Base-by-base conservation (phyloP, 176 grass and related monocot species). In the Oryza brachyantha region DNA sequence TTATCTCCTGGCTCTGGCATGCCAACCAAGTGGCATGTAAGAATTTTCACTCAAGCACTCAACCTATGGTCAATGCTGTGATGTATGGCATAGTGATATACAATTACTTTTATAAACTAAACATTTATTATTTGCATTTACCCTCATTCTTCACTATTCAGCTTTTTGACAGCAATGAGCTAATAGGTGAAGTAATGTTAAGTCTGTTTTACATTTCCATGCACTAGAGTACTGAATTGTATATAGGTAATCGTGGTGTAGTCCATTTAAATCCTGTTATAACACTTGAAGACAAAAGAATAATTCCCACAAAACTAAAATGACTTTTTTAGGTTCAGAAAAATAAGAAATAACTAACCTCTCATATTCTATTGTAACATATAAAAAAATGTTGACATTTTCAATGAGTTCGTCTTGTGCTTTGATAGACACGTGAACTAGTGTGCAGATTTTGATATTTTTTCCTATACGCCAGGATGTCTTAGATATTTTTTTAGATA, bases 21-120 rank as follows among this genome's bases (percentile, higher is more conserved):
- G 93, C 77, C 81, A 97, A 73, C 91, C 93, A 57, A 91, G 69
- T 40, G 91, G 93, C 88, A 91, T 97, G 94, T 97, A 86, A 93
- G 84, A 54, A 78, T 59, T 79, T 55, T 77, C 62, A 40, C 74
- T 57, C 27, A 37, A 70, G 38, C 13, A 43, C 21, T 13, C 21
- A 21, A 65, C 38, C 17, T 60, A n/a, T 58, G 27, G 60, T 68
- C 24, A 66, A 73, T 4, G 64, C 28, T 85, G 26, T 76, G 35
- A 75, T 68, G 16, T 24, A 48, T 75, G 4, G 61, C 38, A 22
- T 65, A 66, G 64, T 37, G 32, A 66, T 5, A 36, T 73, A 39
- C 21, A 60, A 60, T 65, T 64, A 57, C 2, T 42, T 59, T 57
- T 46, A 39, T 2, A 2, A 22, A 73, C 27, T 13, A 13, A 73